These are phyloP conservation scores for Xylariaceae sp. DNA, from an alignment of 2,329 filamentous ascomycete genomes.

Conservation along the genomic window DNA sequence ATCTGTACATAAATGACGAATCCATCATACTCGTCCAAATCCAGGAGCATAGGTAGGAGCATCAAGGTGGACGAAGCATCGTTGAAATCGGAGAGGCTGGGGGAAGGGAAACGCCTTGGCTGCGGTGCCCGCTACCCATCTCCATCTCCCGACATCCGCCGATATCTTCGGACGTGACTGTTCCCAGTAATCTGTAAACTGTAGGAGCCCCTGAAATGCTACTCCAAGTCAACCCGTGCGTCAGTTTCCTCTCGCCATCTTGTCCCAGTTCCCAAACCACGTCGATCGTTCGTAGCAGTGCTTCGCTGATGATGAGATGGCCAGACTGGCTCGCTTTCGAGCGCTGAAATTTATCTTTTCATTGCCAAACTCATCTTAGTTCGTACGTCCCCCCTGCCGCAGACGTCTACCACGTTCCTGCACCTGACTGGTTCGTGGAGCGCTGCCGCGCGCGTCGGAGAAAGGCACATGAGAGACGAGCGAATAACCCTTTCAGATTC, in stretches of 20 bases:
- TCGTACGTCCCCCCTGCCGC: constrained; percentile 9
- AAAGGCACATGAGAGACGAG: not conserved
- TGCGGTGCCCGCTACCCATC: not conserved
- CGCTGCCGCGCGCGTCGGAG: constrained; percentile 16
- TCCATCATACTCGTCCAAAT: no score
- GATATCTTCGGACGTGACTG: not conserved
- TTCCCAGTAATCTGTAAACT: not conserved
- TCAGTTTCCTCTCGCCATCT: not conserved
- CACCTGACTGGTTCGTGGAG: constrained; percentile 22
- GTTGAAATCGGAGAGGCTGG: no score
- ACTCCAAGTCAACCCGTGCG: not conserved
- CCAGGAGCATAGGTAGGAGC: no score
- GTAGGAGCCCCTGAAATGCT: not conserved
- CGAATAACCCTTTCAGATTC: not conserved
- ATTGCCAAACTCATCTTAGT: not conserved
- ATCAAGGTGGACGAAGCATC: no score
- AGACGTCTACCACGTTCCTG: constrained; percentile 22
- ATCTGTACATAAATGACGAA: no score
- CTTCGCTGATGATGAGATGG: not conserved
- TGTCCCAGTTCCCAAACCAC: not conserved
- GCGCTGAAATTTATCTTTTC: no score
- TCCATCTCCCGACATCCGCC: not conserved
- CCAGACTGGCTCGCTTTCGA: not conserved
- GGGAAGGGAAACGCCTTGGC: not conserved
- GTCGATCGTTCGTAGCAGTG: not conserved